A percentile compares a stretch with the other conserved stretches of the same genome.
Conservation (phyloP, 164 flowering plant genomes). For the Berberis vulgaris region DNA sequence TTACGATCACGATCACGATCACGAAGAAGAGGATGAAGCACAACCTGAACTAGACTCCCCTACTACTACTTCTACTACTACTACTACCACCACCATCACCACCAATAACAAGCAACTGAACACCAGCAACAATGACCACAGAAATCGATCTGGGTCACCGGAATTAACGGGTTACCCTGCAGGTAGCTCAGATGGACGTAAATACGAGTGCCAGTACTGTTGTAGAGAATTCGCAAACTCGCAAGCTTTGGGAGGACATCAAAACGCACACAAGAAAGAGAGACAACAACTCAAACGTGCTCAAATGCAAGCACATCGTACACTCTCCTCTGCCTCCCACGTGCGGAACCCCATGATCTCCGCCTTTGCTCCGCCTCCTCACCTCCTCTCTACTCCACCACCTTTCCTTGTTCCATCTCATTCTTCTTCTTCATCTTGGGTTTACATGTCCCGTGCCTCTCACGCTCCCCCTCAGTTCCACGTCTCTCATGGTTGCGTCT, state of each 20-base stretch:
- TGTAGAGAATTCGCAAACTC: conserved; percentile 89
- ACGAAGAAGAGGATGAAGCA: conserved; percentile 30
- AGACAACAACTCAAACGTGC: conserved; percentile 85
- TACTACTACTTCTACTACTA: too few species aligned
- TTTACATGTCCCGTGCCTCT: conserved; percentile 42
- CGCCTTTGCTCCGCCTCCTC: conserved; percentile 58
- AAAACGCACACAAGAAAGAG: conserved; percentile 95
- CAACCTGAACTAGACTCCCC: conserved; percentile 12
- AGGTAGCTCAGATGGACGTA: conserved; percentile 36
- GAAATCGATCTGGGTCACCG: conserved; percentile 25
- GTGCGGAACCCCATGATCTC: conserved; percentile 50
- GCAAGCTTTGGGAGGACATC: conserved; percentile 97
- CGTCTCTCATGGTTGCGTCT: conserved; percentile 54
- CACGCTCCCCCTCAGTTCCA: conserved; percentile 28
- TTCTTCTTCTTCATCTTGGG: conserved; percentile 25
- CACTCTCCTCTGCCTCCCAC: conserved; percentile 49
- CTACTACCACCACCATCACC: too few species aligned
- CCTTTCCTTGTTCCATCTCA: conserved; percentile 15
- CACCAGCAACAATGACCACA: conserved; percentile 8
- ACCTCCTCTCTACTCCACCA: conserved; percentile 34
- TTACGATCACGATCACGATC: too few species aligned
- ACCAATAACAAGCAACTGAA: too few species aligned
- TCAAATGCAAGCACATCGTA: conserved; percentile 57
- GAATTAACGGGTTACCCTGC: conserved; percentile 24
- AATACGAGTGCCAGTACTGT: conserved; percentile 95